These are phyloP conservation scores for Trametes hirsuta DNA, from an alignment of 1,284 basidiomycete genomes.

Conservation along the genomic window DNA sequence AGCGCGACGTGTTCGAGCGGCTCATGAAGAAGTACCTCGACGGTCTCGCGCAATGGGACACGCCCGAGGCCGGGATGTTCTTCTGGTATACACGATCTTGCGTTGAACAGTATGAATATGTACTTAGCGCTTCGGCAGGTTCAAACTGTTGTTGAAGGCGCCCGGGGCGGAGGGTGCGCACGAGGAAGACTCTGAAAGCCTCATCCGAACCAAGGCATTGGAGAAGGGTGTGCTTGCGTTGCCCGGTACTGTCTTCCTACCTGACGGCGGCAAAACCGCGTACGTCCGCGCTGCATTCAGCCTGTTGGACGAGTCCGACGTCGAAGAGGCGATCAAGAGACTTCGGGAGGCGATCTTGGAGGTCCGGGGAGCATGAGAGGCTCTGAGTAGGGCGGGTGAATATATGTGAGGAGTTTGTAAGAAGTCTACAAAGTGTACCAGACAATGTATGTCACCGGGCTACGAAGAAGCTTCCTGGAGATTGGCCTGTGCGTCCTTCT, in stretches of 20 bases:
- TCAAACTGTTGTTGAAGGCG: slow-evolving; percentile 57
- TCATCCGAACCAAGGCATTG: slow-evolving; percentile 81
- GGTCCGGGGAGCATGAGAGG: slow-evolving; percentile 15
- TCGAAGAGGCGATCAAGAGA: slow-evolving; percentile 77
- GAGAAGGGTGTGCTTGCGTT: slow-evolving; percentile 89
- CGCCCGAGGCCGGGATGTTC: slow-evolving; percentile 91
- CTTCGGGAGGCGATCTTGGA: slow-evolving; percentile 66
- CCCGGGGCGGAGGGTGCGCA: slow-evolving; percentile 41
- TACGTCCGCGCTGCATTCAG: slow-evolving; percentile 86
- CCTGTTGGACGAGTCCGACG: slow-evolving; percentile 67
- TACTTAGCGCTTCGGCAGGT: slow-evolving; percentile 48
- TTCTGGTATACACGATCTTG: slow-evolving; percentile 63
- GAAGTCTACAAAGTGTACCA: background rate
- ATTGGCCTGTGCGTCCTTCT: slow-evolving; percentile 1
- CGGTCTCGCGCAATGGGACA: slow-evolving; percentile 82
- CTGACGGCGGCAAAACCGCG: slow-evolving; percentile 66
- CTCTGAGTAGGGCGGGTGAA: background rate
- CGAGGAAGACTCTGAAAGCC: slow-evolving; percentile 69
- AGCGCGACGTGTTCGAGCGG: slow-evolving; percentile 81
- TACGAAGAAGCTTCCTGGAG: slow-evolving; percentile 7
- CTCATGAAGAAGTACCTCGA: slow-evolving; percentile 76
- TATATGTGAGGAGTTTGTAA: background rate
- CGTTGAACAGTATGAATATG: background rate
- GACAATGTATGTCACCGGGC: background rate
- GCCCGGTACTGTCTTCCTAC: slow-evolving; percentile 82